Conservation (phyloP, 768 basidiomycete species). For the Mrakia frigida region DNA sequence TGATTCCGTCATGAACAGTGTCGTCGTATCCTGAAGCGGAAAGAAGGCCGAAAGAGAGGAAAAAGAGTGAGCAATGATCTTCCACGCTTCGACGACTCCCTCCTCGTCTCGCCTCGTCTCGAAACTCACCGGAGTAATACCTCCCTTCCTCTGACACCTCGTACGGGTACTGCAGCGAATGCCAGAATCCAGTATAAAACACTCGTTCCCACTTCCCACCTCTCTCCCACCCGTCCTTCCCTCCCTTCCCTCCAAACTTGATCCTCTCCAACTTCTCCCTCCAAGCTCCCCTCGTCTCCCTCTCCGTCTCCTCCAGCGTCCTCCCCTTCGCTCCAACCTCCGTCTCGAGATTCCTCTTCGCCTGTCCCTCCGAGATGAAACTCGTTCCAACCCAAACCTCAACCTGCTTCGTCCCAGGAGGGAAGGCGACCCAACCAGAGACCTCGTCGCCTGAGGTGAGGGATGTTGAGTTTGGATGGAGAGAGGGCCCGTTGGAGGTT, state of each 20-base stretch:
- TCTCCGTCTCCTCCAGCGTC: slow-evolving; percentile 54
- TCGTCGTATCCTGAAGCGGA: slow-evolving; percentile 47
- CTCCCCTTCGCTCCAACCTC: slow-evolving; percentile 10
- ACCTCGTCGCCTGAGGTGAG: slow-evolving; percentile 52
- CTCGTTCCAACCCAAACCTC: slow-evolving; percentile 64
- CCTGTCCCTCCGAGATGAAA: slow-evolving; percentile 67
- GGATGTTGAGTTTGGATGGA: slow-evolving; percentile 39
- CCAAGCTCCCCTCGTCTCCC: slow-evolving; percentile 53
- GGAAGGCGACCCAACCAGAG: slow-evolving; percentile 46
- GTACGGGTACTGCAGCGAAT: slow-evolving; percentile 60
- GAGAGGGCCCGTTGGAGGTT: slow-evolving; percentile 50
- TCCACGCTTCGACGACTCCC: neutral
- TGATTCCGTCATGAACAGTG: slow-evolving; percentile 58
- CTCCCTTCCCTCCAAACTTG: slow-evolving; percentile 47
- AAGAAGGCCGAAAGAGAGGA: neutral
- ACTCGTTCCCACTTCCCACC: slow-evolving; percentile 39
- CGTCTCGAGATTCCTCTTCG: slow-evolving; percentile 43
- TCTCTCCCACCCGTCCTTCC: slow-evolving; percentile 2
- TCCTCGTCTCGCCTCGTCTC: neutral
- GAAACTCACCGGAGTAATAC: slow-evolving; percentile 56
- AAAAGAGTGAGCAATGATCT: neutral
- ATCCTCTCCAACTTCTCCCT: slow-evolving; percentile 56
- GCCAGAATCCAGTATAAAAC: slow-evolving; percentile 53
- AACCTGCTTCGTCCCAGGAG: slow-evolving; percentile 44
- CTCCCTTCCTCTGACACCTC: slow-evolving; percentile 61